Base-by-base conservation (phyloP, 371 early-diverging fungal genomes). In the Mortierella sp. region DNA sequence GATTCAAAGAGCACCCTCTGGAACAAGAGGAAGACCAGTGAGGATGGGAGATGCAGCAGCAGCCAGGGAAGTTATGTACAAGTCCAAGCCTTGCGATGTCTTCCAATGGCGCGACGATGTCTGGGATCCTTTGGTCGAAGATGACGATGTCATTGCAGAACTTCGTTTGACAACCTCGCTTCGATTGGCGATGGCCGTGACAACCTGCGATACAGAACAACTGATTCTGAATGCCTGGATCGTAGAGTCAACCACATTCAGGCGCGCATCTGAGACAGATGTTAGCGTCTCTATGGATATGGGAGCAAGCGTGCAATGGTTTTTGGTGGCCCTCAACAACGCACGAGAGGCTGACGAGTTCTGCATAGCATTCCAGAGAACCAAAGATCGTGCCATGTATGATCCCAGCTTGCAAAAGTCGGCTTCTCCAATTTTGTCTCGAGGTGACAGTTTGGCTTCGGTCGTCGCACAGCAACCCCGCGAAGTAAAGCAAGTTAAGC, bases 191-290 rank as follows among this genome's bases (percentile, higher is more conserved):
- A 76, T 81, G 76, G 82, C 82, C 16, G 82, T 76, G 61, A 69
- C 65, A 58, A 72, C 76, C 2, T 58, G 13, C 28, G 82, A 81
- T 52, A n/a, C 63, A 13, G 72, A 65, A 15, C 82, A 81, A 70
- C 76, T 81, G 73, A 61, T 81, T 66, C 70, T 81, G 70, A 81
- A 81, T 69, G 82, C 82, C 47, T 81, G 82, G 82, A 76, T 81
- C 21, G 82, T 81, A 11, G 76, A 72, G 21, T 81, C 82, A 47
- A 81, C 82, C 15, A 76, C 72, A 13, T 81, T 81, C 64, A 65
- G 81, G 21, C 81, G 81, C 1, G 59, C 82, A 4, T 81, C 82
- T 2, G 82, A 81, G 52, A 76, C 76, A 0, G 82, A 81, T 61
- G 76, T 81, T 45, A 66, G 67, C 58, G 73, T 81, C 33, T 81